Percentiles rank a stretch among this genome's conserved stretches.
phyloP scores from a whole-genome alignment of 2,329 filamentous ascomycete genomes.

The Amesomyces nigricolor region DNA sequence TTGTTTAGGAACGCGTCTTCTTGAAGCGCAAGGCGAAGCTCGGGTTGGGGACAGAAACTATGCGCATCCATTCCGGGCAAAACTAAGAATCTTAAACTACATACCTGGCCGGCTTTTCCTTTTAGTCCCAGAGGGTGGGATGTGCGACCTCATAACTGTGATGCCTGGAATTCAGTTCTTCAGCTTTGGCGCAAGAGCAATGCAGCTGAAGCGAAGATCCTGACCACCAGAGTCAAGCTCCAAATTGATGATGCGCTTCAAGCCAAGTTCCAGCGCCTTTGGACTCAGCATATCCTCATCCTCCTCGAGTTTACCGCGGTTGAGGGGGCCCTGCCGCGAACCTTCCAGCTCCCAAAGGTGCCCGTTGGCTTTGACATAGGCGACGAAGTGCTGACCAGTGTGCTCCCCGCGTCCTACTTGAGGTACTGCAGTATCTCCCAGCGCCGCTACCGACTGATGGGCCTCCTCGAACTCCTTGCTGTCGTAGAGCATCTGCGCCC shows the following conservation, averaged over 20 bases:
- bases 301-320: conserved; percentile 51
- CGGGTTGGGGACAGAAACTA: background rate
- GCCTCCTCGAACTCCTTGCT: conserved; percentile 65
- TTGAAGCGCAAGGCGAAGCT: no score
- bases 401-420: conserved; percentile 46
- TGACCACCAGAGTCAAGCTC: conserved; percentile 29
- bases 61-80: background rate
- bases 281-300: conserved; percentile 61
- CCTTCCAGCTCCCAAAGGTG: conserved; percentile 78
- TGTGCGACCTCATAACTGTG: no score
- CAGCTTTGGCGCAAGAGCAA: conserved; percentile 31
- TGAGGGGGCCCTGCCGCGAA: conserved; percentile 63
- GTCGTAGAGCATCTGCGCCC: conserved; percentile 67
- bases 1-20: no score
- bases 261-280: conserved; percentile 58
- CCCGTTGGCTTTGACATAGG: conserved; percentile 65
- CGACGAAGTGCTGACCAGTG: conserved; percentile 72
- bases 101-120: no score
- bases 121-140: background rate
- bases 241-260: conserved; percentile 40
- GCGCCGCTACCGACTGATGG: conserved; percentile 62
- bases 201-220: conserved; percentile 37
- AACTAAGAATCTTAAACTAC: no score
- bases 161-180: background rate
- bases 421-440: conserved; percentile 63